These are phyloP conservation scores for Claviceps humidiphila DNA, from an alignment of 2,329 filamentous ascomycete genomes.

Conservation along the genomic window DNA sequence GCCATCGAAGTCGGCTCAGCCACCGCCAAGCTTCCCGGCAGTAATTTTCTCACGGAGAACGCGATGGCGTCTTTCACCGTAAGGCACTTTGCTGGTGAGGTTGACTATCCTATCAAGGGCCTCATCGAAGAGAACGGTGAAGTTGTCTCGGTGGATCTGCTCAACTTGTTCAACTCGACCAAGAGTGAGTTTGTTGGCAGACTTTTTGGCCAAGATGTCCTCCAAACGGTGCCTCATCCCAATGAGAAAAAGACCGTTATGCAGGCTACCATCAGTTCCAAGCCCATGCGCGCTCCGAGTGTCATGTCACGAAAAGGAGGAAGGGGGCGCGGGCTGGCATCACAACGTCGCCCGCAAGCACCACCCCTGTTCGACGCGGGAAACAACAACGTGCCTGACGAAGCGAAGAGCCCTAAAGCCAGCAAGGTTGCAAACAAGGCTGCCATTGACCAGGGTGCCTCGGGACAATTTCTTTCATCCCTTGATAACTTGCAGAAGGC, in stretches of 20 bases:
- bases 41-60: conserved; percentile 81
- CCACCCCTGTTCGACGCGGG: conserved; percentile 10
- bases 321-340: conserved; percentile 21
- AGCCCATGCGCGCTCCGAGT: conserved; percentile 82
- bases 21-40: conserved; percentile 66
- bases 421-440: conserved; percentile 13
- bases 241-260: conserved; percentile 82
- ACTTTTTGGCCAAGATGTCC: conserved; percentile 88
- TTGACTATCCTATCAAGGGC: conserved; percentile 81
- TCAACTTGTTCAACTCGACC: conserved; percentile 82
- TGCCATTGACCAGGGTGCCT: conserved; percentile 63
- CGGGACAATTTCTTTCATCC: conserved; percentile 80
- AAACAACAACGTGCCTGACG: conserved; percentile 26
- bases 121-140: conserved; percentile 93
- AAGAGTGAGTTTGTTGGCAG: conserved; percentile 81
- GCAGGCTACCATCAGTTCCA: conserved; percentile 92
- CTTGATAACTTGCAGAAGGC: conserved; percentile 86
- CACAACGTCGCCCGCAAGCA: conserved; percentile 27
- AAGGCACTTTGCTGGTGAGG: conserved; percentile 90
- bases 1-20: conserved; percentile 69
- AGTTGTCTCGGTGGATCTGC: conserved; percentile 85
- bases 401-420: conserved; percentile 26
- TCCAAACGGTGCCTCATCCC: conserved; percentile 88
- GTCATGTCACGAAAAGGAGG: conserved; percentile 71
- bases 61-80: conserved; percentile 72